Conservation (phyloP, 106 monocot species). For the Iris macrosiphon region DNA sequence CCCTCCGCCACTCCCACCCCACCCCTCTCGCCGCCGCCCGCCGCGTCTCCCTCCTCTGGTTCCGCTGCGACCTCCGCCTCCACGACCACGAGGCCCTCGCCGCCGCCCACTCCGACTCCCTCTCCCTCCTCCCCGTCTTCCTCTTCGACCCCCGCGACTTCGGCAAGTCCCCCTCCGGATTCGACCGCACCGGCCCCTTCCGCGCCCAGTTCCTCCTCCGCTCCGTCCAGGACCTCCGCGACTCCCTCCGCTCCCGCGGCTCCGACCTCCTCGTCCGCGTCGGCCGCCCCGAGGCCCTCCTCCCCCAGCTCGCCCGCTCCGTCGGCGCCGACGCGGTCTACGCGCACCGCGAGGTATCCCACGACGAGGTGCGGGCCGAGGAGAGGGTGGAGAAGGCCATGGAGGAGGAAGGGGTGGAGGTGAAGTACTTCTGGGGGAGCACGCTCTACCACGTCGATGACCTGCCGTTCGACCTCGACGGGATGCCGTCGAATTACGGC, state of each 20-base stretch:
- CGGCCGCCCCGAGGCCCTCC: slow-evolving; percentile 65
- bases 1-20: slow-evolving; percentile 45
- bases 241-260: slow-evolving; percentile 45
- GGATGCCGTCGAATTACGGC: slow-evolving; percentile 89
- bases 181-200: slow-evolving; percentile 87
- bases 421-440: slow-evolving; percentile 98
- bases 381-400: slow-evolving; percentile 72
- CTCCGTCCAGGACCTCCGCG: slow-evolving; percentile 79
- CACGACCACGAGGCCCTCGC: slow-evolving; percentile 89
- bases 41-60: slow-evolving; percentile 76
- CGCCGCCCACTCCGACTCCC: slow-evolving; percentile 48
- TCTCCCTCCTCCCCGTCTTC: slow-evolving; percentile 85
- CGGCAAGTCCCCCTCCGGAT: slow-evolving; percentile 76
- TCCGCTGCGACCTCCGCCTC: slow-evolving; percentile 90
- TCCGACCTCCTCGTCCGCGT: slow-evolving; percentile 91
- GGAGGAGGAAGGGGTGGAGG: slow-evolving; percentile 90
- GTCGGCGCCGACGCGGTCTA: slow-evolving; percentile 86
- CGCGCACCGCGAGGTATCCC: slow-evolving; percentile 76
- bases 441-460: slow-evolving; percentile 93
- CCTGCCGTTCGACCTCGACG: slow-evolving; percentile 69
- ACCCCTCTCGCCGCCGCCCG: slow-evolving; percentile 43
- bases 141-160: slow-evolving; percentile 92
- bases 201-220: slow-evolving; percentile 74
- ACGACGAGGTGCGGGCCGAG: slow-evolving; percentile 66
- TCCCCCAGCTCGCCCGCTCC: slow-evolving; percentile 58